phyloP scores from a whole-genome alignment of 179 eudicot species.

The Spinacia oleracea region DNA sequence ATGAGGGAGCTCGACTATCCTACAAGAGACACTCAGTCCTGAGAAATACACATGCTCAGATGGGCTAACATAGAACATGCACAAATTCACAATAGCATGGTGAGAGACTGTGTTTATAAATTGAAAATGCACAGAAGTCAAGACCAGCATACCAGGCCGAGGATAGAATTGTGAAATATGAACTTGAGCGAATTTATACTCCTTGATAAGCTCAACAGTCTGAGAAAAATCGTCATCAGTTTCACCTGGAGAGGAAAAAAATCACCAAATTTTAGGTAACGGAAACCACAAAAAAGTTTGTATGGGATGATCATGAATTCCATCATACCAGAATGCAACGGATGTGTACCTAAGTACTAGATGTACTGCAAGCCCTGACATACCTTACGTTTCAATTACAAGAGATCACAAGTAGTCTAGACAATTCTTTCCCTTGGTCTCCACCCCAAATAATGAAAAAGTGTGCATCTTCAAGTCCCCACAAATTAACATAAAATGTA shows the following conservation, averaged over 20 bases:
- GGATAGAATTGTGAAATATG: conserved; percentile 99
- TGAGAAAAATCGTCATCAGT: conserved; percentile 87
- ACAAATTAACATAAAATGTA: neutral
- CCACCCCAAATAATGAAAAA: neutral
- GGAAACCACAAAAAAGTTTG: neutral
- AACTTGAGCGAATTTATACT: conserved; percentile 90
- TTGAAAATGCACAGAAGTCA: neutral
- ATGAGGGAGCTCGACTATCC: neutral
- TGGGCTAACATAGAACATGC: neutral
- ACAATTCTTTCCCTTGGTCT: neutral
- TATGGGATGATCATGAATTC: neutral
- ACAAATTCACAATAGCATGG: conserved; percentile 13
- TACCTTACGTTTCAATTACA: neutral
- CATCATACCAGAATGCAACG: neutral
- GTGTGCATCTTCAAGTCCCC: neutral
- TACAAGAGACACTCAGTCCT: neutral
- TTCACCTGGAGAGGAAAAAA: conserved; percentile 62
- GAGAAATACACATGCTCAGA: neutral
- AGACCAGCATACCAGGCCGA: conserved; percentile 70
- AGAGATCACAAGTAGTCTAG: neutral
- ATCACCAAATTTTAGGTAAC: neutral
- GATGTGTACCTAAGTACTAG: neutral
- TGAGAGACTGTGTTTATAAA: neutral
- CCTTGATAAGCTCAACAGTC: conserved; percentile 75
- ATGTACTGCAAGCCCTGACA: conserved; percentile 1